A percentile compares a stretch with the other conserved stretches of the same genome.
These are phyloP conservation scores for Tuber borchii DNA, from an alignment of 495 filamentous ascomycete genomes.

Conservation along the genomic window DNA sequence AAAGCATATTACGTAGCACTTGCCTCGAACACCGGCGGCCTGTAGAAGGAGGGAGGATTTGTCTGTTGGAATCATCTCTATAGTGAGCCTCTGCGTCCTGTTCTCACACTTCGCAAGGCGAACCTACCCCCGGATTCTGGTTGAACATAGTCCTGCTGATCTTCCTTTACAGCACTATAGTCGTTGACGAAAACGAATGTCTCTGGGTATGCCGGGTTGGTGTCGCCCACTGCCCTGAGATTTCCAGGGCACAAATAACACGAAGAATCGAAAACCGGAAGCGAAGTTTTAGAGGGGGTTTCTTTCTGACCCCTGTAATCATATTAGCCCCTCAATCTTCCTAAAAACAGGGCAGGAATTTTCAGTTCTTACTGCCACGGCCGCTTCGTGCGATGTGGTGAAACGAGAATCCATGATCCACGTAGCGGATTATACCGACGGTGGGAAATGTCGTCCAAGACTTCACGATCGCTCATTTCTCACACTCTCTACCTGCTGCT, in stretches of 20 bases:
- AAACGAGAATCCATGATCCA: constrained; percentile 85
- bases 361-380: constrained; percentile 83
- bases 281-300: constrained; percentile 62
- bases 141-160: constrained; percentile 65
- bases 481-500: neutral
- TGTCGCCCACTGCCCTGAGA: constrained; percentile 78
- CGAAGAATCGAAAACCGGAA: constrained; percentile 73
- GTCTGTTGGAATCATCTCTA: constrained; percentile 10
- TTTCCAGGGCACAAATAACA: constrained; percentile 98
- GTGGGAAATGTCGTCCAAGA: constrained; percentile 96
- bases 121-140: constrained; percentile 43
- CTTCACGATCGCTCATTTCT: constrained; percentile 33
- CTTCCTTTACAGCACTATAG: constrained; percentile 92
- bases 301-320: constrained; percentile 77
- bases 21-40: constrained; percentile 81
- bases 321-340: constrained; percentile 1
- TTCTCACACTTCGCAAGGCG: constrained; percentile 42
- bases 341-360: neutral
- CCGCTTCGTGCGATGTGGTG: constrained; percentile 89
- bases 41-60: constrained; percentile 67
- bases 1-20: constrained; percentile 97
- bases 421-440: constrained; percentile 86
- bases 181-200: constrained; percentile 97
- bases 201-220: constrained; percentile 75
- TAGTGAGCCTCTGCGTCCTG: constrained; percentile 18